Percentiles rank a stretch among this genome's conserved stretches.
These are phyloP conservation scores for Forsythia suspensa DNA, from an alignment of 257 asterid species.

Conservation along the genomic window DNA sequence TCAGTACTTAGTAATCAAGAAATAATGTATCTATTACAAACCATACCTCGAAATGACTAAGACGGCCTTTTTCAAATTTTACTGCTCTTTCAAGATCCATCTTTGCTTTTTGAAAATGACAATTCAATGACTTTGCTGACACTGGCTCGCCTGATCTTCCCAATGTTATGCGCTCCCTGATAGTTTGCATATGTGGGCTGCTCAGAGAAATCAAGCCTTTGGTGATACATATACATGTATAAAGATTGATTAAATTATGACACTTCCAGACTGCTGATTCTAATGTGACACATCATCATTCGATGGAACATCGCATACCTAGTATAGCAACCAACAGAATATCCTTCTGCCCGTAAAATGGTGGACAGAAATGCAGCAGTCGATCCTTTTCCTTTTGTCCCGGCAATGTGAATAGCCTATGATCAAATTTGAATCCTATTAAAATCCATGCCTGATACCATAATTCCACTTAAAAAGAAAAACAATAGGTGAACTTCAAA, in stretches of 20 bases:
- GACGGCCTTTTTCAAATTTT: conserved; percentile 59
- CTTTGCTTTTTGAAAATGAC: conserved; percentile 63
- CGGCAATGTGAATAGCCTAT: conserved; percentile 87
- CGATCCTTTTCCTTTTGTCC: conserved; percentile 98
- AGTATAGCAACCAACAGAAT: conserved; percentile 88
- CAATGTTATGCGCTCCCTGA: conserved; percentile 87
- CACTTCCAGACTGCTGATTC: background rate
- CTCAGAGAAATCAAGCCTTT: conserved; percentile 25
- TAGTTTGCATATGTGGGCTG: conserved; percentile 91
- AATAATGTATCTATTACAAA: conserved; percentile 13
- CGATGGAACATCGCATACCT: conserved; percentile 46
- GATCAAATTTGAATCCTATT: conserved; percentile 17
- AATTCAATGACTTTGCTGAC: conserved; percentile 52
- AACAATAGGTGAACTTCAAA: background rate
- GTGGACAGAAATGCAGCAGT: conserved; percentile 85
- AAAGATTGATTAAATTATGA: background rate
- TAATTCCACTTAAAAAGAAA: conserved; percentile 6
- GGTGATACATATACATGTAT: conserved; percentile 15
- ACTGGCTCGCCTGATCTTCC: conserved; percentile 73
- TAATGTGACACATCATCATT: conserved; percentile 17
- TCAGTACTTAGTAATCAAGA: background rate
- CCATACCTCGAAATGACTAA: conserved; percentile 91
- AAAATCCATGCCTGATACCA: conserved; percentile 6
- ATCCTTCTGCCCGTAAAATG: conserved; percentile 85
- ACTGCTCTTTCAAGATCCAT: conserved; percentile 55